Percentiles rank a stretch among this genome's conserved stretches.
Conservation (phyloP, 495 filamentous ascomycete genomes). For the Trichoderma gamsii region DNA sequence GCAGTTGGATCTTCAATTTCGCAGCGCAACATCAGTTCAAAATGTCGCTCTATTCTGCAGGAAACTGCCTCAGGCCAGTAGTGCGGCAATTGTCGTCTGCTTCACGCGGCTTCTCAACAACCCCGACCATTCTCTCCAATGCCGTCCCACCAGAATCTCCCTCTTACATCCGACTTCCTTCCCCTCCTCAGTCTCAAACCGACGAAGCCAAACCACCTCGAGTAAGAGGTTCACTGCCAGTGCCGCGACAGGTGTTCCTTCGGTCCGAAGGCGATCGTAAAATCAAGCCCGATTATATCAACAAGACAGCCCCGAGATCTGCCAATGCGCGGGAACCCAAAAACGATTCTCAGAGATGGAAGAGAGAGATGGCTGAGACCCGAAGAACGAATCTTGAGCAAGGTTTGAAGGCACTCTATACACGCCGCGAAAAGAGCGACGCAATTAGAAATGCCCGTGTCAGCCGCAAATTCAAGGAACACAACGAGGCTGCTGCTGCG, state of each 20-base stretch:
- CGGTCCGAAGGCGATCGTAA: constrained; percentile 31
- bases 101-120: constrained; percentile 17
- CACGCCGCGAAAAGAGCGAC: constrained; percentile 26
- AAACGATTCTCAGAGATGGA: constrained; percentile 24
- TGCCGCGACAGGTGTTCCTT: constrained; percentile 40
- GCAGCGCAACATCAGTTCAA: neutral
- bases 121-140: constrained; percentile 14
- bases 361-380: constrained; percentile 30
- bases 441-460: constrained; percentile 20
- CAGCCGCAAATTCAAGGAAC: constrained; percentile 17
- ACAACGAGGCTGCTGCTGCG: constrained; percentile 28
- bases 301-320: constrained; percentile 25
- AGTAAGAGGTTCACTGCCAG: constrained; percentile 38
- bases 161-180: constrained; percentile 39
- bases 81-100: constrained; percentile 6
- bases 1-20: neutral
- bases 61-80: neutral
- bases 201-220: constrained; percentile 30
- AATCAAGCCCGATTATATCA: constrained; percentile 26
- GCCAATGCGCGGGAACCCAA: constrained; percentile 23
- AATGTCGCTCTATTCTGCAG: constrained; percentile 3
- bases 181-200: constrained; percentile 34
- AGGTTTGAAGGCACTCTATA: constrained; percentile 35
- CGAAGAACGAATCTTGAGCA: constrained; percentile 33
- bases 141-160: constrained; percentile 41